A percentile compares a stretch with the other conserved stretches of the same genome.
Evolutionary conservation across 2,329 filamentous ascomycete species (phyloP).

Genomic region (Domatiomyces catenatus): DNA sequence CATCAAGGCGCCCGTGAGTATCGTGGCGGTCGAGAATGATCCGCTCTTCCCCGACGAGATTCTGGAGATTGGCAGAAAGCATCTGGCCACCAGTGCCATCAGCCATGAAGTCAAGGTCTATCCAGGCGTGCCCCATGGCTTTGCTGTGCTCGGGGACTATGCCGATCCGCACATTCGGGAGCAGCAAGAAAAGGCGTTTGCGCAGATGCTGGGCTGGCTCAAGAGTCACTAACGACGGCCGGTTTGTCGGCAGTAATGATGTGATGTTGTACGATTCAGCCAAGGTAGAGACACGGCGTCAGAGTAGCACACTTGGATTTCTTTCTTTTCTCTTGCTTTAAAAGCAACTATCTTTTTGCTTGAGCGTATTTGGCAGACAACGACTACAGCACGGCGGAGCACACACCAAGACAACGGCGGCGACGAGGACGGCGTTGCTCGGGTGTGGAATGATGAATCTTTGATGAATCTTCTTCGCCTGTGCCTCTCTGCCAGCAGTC

Average conservation of each 20-base stretch:
- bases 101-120: slow-evolving; percentile 17
- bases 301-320: background rate
- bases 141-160: slow-evolving; percentile 18
- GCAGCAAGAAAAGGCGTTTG: slow-evolving; percentile 14
- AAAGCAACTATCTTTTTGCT: background rate
- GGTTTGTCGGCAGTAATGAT: too few relatives aligned
- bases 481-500: too few relatives aligned
- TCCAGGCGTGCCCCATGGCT: slow-evolving; percentile 17
- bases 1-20: slow-evolving; percentile 12
- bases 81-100: slow-evolving; percentile 12
- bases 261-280: too few relatives aligned
- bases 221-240: slow-evolving; percentile 3
- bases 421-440: background rate
- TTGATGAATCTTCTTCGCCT: background rate
- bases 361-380: background rate
- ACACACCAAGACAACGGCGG: background rate
- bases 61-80: slow-evolving; percentile 16
- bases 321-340: background rate
- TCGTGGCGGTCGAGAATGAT: slow-evolving; percentile 18
- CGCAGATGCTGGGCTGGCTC: slow-evolving; percentile 16
- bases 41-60: slow-evolving; percentile 17
- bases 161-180: slow-evolving; percentile 13
- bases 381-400: background rate
- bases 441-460: too few relatives aligned
- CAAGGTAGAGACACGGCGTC: background rate